Evolutionary conservation across 768 basidiomycete genomes (phyloP), one percentile per base, ranked within the genome.

Genomic region (Suillus brevipes): DNA sequence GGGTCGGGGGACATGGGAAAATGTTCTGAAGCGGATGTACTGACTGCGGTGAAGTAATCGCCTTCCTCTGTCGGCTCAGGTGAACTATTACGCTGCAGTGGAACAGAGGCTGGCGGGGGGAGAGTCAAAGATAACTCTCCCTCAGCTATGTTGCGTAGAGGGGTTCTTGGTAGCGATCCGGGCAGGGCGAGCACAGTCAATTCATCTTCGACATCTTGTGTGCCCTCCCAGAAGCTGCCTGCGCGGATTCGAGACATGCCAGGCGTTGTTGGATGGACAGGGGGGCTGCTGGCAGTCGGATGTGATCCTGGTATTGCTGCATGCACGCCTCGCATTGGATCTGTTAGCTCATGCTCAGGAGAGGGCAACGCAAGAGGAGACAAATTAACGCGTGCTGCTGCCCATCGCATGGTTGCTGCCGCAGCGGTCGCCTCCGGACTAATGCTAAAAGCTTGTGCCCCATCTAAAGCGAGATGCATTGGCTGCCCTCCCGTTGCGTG

Each of bases 261-360:
- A 2, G 86, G 83, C 1, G 84, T 84, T 20, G 73, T 70, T 0
- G 81, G 75, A 25, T 78, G 76, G 53, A 71, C 72, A 25, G 78
- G 75, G 58, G 75, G 69, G 74, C 78, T 76, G 31, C 73, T 72
- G 58, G 69, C 72, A 71, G 64, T 72, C 66, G 61, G 81, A 73
- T 88, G 86, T 12, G 85, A 83, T 28, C 89, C 85, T 1, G 91
- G 89, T 52, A 91, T 84, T 10, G 86, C 80, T 31, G 90, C 82
- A 10, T 84, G 88, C 25, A 89, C 83, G 40, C 87, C 87, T 43
- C 91, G 87, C 87, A 97, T 89, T 0, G 95, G 95, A 76, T 97
- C 95, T 12, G 89, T 89, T 31, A 97, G 84, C 72, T 97, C 95
- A 69, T 91, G 89, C 72, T 98, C 95, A 0, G 95, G 95, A 13